phyloP scores from a whole-genome alignment of 106 monocot genomes.

The Gastrodia elata region DNA sequence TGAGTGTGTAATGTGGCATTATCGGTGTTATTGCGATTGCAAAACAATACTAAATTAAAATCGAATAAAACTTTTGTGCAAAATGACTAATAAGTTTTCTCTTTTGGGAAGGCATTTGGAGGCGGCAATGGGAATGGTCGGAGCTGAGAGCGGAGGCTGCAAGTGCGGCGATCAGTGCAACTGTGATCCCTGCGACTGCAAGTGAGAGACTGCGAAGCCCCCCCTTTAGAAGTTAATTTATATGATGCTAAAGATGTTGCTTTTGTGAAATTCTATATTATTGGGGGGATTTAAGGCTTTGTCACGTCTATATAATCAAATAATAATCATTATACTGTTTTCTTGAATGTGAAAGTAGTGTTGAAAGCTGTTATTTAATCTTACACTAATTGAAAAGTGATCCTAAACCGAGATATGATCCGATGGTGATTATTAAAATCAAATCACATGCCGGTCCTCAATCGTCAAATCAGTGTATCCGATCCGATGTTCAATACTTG shows the following conservation, averaged over 20 bases:
- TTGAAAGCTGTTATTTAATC: too few relatives aligned
- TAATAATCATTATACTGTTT: background rate
- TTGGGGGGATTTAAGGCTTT: background rate
- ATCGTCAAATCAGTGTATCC: too few relatives aligned
- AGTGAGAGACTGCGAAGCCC: conserved; percentile 13
- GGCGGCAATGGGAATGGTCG: conserved; percentile 29
- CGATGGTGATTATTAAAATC: too few relatives aligned
- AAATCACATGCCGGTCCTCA: too few relatives aligned
- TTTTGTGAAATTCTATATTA: background rate
- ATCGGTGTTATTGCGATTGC: background rate
- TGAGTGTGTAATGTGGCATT: too few relatives aligned
- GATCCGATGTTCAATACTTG: too few relatives aligned
- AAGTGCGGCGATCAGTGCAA: conserved; percentile 60
- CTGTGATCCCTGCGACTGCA: conserved; percentile 63
- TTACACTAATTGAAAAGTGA: too few relatives aligned
- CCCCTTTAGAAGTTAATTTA: background rate
- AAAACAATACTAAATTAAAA: too few relatives aligned
- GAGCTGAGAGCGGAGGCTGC: conserved; percentile 49
- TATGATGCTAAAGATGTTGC: background rate
- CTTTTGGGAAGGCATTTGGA: conserved; percentile 26
- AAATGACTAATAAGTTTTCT: background rate
- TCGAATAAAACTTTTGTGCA: background rate
- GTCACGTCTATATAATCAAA: background rate
- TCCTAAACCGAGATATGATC: too few relatives aligned
- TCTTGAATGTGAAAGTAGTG: too few relatives aligned